Percentiles rank a stretch among this genome's conserved stretches.
These are phyloP conservation scores for Aristolochia californica DNA, from an alignment of 164 flowering plant species.

Conservation along the genomic window DNA sequence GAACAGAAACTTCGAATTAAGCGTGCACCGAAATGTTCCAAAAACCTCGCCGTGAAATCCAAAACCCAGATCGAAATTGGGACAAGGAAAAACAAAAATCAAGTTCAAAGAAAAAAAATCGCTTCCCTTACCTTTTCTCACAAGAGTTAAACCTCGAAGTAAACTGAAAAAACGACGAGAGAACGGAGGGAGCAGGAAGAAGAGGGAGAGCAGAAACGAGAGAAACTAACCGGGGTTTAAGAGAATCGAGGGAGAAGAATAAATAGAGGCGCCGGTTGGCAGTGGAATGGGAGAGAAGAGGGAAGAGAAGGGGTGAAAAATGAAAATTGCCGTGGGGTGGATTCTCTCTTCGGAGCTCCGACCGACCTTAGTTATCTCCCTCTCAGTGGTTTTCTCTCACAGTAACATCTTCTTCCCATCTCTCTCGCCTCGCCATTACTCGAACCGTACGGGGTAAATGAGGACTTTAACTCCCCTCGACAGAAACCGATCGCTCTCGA, in stretches of 20 bases:
- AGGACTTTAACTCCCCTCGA: conserved; percentile 17
- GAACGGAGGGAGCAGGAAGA: conserved; percentile 2
- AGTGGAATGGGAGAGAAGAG: neutral
- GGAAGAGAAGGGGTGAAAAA: too few relatives aligned
- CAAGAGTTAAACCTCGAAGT: neutral
- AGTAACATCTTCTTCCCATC: conserved; percentile 7
- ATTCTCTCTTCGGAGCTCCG: too few relatives aligned
- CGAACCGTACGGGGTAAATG: conserved; percentile 22
- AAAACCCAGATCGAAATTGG: too few relatives aligned
- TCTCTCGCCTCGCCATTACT: conserved; percentile 11
- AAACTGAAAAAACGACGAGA: neutral
- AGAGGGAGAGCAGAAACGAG: conserved; percentile 1
- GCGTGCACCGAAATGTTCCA: too few relatives aligned
- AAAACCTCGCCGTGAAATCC: too few relatives aligned
- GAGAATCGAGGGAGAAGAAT: too few relatives aligned
- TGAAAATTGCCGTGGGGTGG: too few relatives aligned
- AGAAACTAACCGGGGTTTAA: conserved; percentile 3
- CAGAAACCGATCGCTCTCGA: conserved; percentile 24
- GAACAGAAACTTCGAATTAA: too few relatives aligned
- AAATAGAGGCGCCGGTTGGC: too few relatives aligned
- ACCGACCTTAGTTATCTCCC: too few relatives aligned
- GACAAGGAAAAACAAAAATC: too few relatives aligned
- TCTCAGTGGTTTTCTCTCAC: conserved; percentile 14
- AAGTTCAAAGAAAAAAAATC: too few relatives aligned
- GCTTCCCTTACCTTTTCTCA: neutral